Base-by-base conservation (phyloP, 192 early-diverging fungal genomes). In the Umbelopsis ramanniana region DNA sequence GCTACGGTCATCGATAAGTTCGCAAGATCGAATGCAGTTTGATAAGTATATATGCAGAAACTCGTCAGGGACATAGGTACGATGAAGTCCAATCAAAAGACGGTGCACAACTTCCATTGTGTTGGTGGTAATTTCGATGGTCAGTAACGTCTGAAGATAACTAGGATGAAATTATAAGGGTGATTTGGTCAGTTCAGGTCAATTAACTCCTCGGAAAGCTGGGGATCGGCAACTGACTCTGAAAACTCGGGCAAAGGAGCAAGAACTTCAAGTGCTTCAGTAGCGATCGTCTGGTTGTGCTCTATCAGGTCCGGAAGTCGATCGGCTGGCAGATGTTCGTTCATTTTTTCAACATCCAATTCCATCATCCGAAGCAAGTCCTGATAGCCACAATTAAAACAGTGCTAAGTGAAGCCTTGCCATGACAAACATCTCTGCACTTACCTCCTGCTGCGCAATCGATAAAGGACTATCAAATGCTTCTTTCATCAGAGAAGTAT, bases 81-180 rank as follows among this genome's bases (percentile, higher is more conserved):
- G 60, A 17, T 75, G 66, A 12, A 73, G 75, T 15, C 77, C 74
- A 43, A 68, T 74, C 2, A 72, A 73, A 43, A 82, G 47, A 5
- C 81, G 77, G 37, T 82, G 78, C 40, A 82, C 81, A 24, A 82
- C 81, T 53, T 82, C 81, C 11, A 82, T 72, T 2, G 81, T 78
- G 54, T 73, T 77, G 2, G 73, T 67, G 4, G 74, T 79, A 47
- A 82, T 68, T 47, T 50, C 35, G 47, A 70, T 50, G 3, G 69
- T 70, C 22, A 70, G 38, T 21, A 70, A 23, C 0, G 69, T 70
- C 38, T 70, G 69, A 3, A 70, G 29, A 70, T 70, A 70, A 9
- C 69, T 70, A 15, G 23, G 3, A 15, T 15, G 29, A 21, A 23
- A 47, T 21, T n/a, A n/a, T n/a, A n/a, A 21, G 24, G 33, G 22